Base-by-base conservation (phyloP, 2,329 filamentous ascomycete genomes). In the Chaetomiaceae sp. region DNA sequence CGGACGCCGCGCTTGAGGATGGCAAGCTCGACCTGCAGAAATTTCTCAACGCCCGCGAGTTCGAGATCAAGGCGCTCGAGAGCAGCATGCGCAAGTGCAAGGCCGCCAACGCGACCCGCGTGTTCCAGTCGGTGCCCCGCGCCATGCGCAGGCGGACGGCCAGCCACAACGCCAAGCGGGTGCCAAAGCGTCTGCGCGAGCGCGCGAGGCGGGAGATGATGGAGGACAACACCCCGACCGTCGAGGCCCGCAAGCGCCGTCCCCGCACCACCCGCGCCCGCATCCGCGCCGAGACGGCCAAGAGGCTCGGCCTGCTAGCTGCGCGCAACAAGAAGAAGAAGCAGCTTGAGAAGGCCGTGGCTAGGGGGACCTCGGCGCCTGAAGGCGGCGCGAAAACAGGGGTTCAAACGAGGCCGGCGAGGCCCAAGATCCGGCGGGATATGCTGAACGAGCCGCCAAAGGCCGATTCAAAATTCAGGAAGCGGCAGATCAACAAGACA, bases 101-200 rank as follows among this genome's bases (percentile, higher is more conserved):
- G 63, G 67, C 68, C 5, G 68, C 71, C 32, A 68, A 72, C 44
- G 71, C 78, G 35, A 82, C 79, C 47, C 78, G 91, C 42, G 90
- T 91, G 12, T 97, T 97, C 60, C 93, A 98, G 65, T 80, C 88
- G 56, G 86, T 98, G 5, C 93, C 93, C 1, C 79, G 88, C 56
- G 82, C 84, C 40, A 70, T 98, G 76, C 76, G 93, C 55, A 76
- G 93, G 54, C 77, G 93, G 57, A 95, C 91, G 0, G 93, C 91
- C 17, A 95, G 89, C 64, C 93, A 98, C 68, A 96, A 98, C 75
- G 86, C 86, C 29, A 95, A 91, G 68, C 79, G 85, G 52, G 84
- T 98, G 14, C 93, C 93, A 2, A 84, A 83, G 61, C 73, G 88
- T 52, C 68, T 97, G 60, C 78, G 85, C 46, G 69, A 68, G 32